Evolutionary conservation across 2,329 filamentous ascomycete genomes (phyloP).

Genomic region (Aspergillus caelatus): DNA sequence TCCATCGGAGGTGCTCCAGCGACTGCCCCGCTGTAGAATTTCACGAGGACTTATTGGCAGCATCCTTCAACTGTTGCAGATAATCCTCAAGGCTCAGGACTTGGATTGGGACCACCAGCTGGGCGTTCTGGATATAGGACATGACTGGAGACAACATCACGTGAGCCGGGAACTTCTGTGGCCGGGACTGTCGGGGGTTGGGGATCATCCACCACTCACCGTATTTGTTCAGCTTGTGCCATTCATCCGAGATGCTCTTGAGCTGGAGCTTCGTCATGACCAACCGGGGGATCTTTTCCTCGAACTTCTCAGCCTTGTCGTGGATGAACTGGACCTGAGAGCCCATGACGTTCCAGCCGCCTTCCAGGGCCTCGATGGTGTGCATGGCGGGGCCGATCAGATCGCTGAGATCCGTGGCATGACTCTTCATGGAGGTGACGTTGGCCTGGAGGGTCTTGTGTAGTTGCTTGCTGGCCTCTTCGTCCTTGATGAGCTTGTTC

Average conservation of each 20-base stretch:
- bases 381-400: conserved; percentile 1
- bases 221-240: not conserved
- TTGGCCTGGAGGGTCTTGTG: not conserved
- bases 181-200: too few relatives aligned
- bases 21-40: too few relatives aligned
- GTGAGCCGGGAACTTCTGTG: not conserved
- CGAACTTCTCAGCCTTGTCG: not conserved
- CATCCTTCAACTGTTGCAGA: not conserved
- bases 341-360: not conserved
- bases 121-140: conserved; percentile 1
- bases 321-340: not conserved
- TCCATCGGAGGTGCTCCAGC: too few relatives aligned
- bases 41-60: not conserved
- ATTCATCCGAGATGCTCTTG: not conserved
- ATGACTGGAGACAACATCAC: not conserved
- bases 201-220: not conserved
- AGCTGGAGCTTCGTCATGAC: not conserved
- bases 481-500: conserved; percentile 1
- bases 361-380: not conserved
- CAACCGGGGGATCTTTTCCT: not conserved
- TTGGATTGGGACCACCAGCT: not conserved
- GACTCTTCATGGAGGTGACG: not conserved
- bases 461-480: not conserved
- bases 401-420: not conserved
- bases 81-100: not conserved